Percentiles rank a stretch among this genome's conserved stretches.
These are phyloP conservation scores for Pythium myriotylum DNA, from an alignment of 352 stramenopile species.

Conservation along the genomic window DNA sequence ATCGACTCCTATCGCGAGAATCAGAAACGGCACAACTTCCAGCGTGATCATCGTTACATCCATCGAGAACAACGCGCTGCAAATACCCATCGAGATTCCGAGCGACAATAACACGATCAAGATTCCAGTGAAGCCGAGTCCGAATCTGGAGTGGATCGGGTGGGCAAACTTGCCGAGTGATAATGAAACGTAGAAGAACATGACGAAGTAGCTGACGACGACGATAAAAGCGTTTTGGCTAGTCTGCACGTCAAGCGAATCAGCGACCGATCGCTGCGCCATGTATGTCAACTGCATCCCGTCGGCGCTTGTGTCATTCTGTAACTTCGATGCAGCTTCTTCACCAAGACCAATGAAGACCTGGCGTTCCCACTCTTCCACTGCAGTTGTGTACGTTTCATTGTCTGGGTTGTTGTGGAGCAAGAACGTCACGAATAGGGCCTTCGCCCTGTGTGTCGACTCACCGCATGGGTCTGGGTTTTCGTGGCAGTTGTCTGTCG, in stretches of 20 bases:
- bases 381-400: conserved; percentile 69
- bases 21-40: conserved; percentile 91
- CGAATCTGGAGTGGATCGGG: conserved; percentile 74
- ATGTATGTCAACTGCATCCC: conserved; percentile 86
- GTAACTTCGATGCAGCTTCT: neutral
- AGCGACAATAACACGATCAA: conserved; percentile 85
- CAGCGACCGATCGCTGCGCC: conserved; percentile 82
- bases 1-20: conserved; percentile 91
- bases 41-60: conserved; percentile 92
- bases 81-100: conserved; percentile 72
- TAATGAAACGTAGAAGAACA: conserved; percentile 91
- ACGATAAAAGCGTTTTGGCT: conserved; percentile 90
- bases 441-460: conserved; percentile 65
- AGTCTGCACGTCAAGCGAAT: conserved; percentile 85
- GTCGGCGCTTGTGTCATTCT: conserved; percentile 12
- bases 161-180: conserved; percentile 77
- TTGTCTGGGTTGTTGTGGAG: conserved; percentile 78
- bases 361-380: conserved; percentile 79
- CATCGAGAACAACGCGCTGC: conserved; percentile 61
- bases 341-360: conserved; percentile 65
- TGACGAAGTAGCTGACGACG: conserved; percentile 85
- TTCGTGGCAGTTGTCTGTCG: conserved; percentile 59
- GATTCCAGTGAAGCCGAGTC: conserved; percentile 81
- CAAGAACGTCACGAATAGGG: conserved; percentile 90
- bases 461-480: conserved; percentile 88